phyloP scores from a whole-genome alignment of 192 early-diverging fungal genomes.

The Allomyces javanicus region DNA sequence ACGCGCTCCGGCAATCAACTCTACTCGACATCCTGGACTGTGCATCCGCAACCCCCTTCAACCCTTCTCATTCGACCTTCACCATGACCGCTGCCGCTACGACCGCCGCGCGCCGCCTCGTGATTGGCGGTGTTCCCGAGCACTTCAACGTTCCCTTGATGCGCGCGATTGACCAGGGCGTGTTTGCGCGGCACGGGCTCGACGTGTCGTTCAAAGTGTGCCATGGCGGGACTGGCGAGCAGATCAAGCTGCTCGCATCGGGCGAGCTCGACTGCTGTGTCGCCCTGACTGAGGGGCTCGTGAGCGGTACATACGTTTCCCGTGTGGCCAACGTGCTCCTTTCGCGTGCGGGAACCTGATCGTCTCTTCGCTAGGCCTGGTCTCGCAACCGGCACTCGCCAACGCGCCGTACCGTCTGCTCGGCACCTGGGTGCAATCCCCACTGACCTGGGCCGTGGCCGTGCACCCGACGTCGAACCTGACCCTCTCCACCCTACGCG shows the following conservation, averaged over 20 bases:
- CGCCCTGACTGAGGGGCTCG: slow-evolving; percentile 1
- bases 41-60: too few species aligned
- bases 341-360: too few species aligned
- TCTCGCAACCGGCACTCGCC: neutral
- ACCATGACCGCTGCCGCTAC: too few species aligned
- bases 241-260: neutral
- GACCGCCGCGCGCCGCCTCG: neutral
- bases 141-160: slow-evolving; percentile 1
- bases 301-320: neutral
- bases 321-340: neutral
- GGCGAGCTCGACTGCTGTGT: neutral
- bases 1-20: too few species aligned
- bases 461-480: neutral
- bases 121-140: slow-evolving; percentile 4
- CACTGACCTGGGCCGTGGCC: slow-evolving; percentile 3
- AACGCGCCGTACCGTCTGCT: slow-evolving; percentile 1
- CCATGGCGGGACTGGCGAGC: neutral
- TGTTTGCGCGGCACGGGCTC: neutral
- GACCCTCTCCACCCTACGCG: neutral
- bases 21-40: too few species aligned
- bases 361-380: too few species aligned
- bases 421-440: slow-evolving; percentile 1
- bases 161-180: neutral
- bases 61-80: too few species aligned
- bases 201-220: neutral